phyloP scores from a whole-genome alignment of 2,329 filamentous ascomycete species.

The Pestalotiopsis sp. region DNA sequence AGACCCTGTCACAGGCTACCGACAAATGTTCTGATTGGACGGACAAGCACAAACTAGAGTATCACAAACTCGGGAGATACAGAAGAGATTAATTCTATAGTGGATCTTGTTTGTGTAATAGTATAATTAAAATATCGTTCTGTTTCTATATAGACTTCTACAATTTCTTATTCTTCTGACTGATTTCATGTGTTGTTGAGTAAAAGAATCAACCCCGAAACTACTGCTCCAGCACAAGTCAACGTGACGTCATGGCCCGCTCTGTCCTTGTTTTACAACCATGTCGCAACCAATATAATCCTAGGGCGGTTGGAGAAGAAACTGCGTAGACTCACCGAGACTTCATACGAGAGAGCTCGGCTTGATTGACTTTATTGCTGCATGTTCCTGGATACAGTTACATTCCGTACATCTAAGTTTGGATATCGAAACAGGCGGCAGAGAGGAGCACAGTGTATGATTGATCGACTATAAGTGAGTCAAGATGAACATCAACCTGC shows the following conservation, averaged over 20 bases:
- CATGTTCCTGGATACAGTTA: background rate
- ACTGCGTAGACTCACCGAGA: background rate
- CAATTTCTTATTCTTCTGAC: background rate
- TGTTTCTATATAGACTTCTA: background rate
- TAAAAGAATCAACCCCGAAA: background rate
- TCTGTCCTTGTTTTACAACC: background rate
- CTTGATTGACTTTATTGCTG: background rate
- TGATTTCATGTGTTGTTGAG: background rate
- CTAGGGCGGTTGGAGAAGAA: background rate
- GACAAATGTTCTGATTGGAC: background rate
- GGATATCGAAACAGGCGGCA: background rate
- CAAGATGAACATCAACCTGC: slow-evolving; percentile 32
- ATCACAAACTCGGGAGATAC: background rate
- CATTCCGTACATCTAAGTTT: background rate
- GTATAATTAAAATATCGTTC: background rate
- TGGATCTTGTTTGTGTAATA: background rate
- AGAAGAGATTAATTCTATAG: background rate
- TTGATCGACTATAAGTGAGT: background rate
- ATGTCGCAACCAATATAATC: background rate
- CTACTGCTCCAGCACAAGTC: background rate
- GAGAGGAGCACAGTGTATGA: background rate
- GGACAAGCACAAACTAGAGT: background rate
- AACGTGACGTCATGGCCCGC: background rate
- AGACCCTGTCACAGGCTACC: background rate
- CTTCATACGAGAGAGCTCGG: background rate